A percentile compares a stretch with the other conserved stretches of the same genome.
phyloP scores from a whole-genome alignment of 345 rosid genomes.

The Linum tenue region DNA sequence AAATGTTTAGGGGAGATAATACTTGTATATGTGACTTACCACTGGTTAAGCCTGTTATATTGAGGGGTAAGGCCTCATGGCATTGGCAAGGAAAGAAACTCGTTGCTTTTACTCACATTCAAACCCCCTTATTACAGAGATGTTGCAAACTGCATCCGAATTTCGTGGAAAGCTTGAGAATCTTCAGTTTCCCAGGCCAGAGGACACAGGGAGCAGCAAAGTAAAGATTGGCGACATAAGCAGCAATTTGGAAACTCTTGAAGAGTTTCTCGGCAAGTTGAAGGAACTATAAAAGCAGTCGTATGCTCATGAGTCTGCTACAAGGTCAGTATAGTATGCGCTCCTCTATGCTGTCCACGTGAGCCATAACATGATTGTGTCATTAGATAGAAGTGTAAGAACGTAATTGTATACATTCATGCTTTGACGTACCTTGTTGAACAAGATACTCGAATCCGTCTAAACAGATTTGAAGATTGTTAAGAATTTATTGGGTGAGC shows the following conservation, averaged over 20 bases:
- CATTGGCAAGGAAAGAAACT: background rate
- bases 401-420: too few species aligned
- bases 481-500: too few species aligned
- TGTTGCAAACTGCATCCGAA: conserved; percentile 47
- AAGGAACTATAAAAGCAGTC: conserved; percentile 34
- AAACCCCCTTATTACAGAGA: conserved; percentile 34
- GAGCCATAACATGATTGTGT: too few species aligned
- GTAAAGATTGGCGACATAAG: conserved; percentile 29
- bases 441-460: too few species aligned
- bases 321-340: background rate
- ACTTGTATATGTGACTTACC: background rate
- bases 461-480: too few species aligned
- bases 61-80: background rate
- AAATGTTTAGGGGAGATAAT: background rate
- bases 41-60: background rate
- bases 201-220: conserved; percentile 18
- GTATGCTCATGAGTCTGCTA: background rate
- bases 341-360: background rate
- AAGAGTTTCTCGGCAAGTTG: conserved; percentile 38
- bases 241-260: conserved; percentile 48
- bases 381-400: too few species aligned
- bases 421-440: too few species aligned
- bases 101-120: background rate
- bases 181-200: conserved; percentile 28
- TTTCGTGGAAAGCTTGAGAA: conserved; percentile 40